phyloP scores from a whole-genome alignment of 805 yeast genomes.

The Candida quercuum region DNA sequence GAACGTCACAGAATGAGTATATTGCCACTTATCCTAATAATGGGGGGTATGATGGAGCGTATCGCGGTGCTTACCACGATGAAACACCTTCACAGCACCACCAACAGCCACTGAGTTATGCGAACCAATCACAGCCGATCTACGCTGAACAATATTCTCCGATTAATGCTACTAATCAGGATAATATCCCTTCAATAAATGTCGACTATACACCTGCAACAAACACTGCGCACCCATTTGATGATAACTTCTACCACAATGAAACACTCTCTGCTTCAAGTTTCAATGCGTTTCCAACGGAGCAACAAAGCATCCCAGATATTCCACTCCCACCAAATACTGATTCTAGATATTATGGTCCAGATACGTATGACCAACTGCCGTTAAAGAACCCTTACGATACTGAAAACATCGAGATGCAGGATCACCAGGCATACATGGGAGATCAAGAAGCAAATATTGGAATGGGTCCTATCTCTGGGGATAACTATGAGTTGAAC shows the following conservation, averaged over 20 bases:
- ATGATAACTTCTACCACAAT: slow-evolving; percentile 13
- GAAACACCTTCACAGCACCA: slow-evolving; percentile 7
- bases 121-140: not conserved
- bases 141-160: slow-evolving; percentile 22
- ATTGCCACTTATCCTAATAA: slow-evolving; percentile 1
- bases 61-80: slow-evolving; percentile 4
- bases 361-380: not conserved
- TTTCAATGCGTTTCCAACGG: slow-evolving; percentile 20
- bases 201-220: slow-evolving; percentile 4
- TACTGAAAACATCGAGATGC: slow-evolving; percentile 1
- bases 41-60: slow-evolving; percentile 2
- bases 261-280: slow-evolving; percentile 11
- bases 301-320: not conserved
- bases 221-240: slow-evolving; percentile 5
- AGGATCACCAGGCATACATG: slow-evolving; percentile 15
- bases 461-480: slow-evolving; percentile 22
- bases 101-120: slow-evolving; percentile 1
- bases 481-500: slow-evolving; percentile 24
- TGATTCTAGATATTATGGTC: not conserved
- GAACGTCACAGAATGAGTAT: slow-evolving; percentile 6
- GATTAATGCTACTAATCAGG: slow-evolving; percentile 14
- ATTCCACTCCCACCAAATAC: not conserved
- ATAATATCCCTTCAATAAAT: slow-evolving; percentile 12
- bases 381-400: slow-evolving; percentile 11
- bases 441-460: slow-evolving; percentile 33